Percentiles rank a stretch among this genome's conserved stretches.
Evolutionary conservation across 306 rosid species (phyloP).

Genomic region (Prunus mira): DNA sequence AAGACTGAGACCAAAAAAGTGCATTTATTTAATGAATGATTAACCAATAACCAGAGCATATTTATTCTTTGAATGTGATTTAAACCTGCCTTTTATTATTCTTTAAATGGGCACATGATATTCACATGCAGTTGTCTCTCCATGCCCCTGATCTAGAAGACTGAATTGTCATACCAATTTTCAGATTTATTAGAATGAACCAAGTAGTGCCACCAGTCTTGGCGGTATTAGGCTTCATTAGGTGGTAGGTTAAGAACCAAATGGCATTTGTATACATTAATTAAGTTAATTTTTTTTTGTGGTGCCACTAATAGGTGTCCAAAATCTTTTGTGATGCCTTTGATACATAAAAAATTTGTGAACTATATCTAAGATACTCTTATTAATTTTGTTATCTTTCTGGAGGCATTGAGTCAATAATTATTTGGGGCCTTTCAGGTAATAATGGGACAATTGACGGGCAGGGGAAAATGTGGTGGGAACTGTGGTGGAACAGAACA

Average conservation of each 20-base stretch:
- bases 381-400: neutral
- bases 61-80: neutral
- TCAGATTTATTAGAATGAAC: neutral
- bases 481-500: constrained; percentile 97
- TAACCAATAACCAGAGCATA: neutral
- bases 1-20: too few species aligned
- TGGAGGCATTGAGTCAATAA: neutral
- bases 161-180: neutral
- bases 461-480: constrained; percentile 97
- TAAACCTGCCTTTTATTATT: neutral
- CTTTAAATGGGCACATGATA: neutral
- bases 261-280: neutral
- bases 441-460: constrained; percentile 89
- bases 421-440: constrained; percentile 51
- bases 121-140: neutral
- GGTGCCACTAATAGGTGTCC: neutral
- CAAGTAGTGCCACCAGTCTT: neutral
- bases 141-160: neutral
- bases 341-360: neutral
- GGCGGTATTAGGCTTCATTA: neutral
- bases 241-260: neutral
- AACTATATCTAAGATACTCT: neutral
- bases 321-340: neutral
- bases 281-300: neutral
- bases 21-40: neutral